Base-by-base conservation (phyloP, 148 eudicot species). In the Heliamphora exappendiculata region DNA sequence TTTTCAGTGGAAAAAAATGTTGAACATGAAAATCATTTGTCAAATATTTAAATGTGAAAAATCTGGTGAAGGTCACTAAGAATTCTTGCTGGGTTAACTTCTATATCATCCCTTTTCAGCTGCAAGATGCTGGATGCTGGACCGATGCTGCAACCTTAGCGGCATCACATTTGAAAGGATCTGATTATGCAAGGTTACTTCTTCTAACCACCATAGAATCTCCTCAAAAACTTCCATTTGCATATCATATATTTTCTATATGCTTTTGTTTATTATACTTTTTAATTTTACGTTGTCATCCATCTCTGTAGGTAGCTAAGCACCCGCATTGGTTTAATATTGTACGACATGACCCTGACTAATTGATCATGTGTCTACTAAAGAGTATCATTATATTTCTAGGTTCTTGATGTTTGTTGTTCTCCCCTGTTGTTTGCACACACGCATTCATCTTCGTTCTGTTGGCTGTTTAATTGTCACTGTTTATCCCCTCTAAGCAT, bases 91-190 rank as follows among this genome's bases (percentile, higher is more conserved):
- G 37, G 47, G 22, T 17, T 36, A 17, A 39, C 70, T 29, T 28
- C 29, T 67, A 39, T 54, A 51, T 31, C 57, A 28, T 65, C 70
- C 58, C 22, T 76, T 74, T 81, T 83, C 90, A 95, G 99, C 89
- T 95, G 73, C 99, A 95, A 85, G 99, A 95, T 87, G 99, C 99
- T 78, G 99, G 99, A 75, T 92, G 93, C 81, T 92, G 99, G 99
- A 92, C 96, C 6, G 99, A 95, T 85, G 99, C 99, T 81, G 99
- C 99, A 86, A 95, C 99, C 64, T 86, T 95, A 79, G 99, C 99
- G 68, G 97, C 99, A 55, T 88, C 99, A 73, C 99, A 95, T 86
- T 83, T 95, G 72, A 87, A 91, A 79, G 99, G 99, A 80, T 87
- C 99, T 73, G 97, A 92, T 81, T 95, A 95, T 84, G 92, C 97